phyloP scores from a whole-genome alignment of 2,329 filamentous ascomycete species.

The Ceratocystis destructans region DNA sequence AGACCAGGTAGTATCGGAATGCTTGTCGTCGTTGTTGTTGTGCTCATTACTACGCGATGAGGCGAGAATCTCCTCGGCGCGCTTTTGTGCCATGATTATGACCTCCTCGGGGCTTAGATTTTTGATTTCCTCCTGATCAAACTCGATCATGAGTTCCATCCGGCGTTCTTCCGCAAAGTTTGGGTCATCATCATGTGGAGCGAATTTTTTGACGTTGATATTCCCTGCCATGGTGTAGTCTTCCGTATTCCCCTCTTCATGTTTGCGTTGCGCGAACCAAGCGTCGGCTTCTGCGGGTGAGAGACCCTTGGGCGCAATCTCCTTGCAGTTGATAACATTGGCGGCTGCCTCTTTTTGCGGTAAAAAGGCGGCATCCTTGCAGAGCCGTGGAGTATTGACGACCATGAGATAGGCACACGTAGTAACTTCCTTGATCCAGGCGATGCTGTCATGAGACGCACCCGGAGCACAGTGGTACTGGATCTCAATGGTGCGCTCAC shows the following conservation, averaged over 20 bases:
- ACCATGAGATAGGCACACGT: slow-evolving; percentile 92
- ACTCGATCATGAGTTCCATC: slow-evolving; percentile 20
- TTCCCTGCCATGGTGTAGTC: slow-evolving; percentile 6
- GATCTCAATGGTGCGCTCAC: slow-evolving; percentile 70
- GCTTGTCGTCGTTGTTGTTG: slow-evolving; percentile 23
- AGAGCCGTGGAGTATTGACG: slow-evolving; percentile 76
- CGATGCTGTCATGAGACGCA: slow-evolving; percentile 58
- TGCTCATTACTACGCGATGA: slow-evolving; percentile 8
- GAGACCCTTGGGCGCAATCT: slow-evolving; percentile 44
- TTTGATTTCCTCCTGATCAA: slow-evolving; percentile 13
- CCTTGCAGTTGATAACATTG: slow-evolving; percentile 62
- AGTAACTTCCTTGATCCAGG: slow-evolving; percentile 83
- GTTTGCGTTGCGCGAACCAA: slow-evolving; percentile 34
- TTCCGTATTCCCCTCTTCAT: slow-evolving; percentile 6
- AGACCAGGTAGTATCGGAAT: not conserved
- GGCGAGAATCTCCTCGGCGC: slow-evolving; percentile 6
- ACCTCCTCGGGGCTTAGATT: slow-evolving; percentile 13
- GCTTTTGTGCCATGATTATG: slow-evolving; percentile 12
- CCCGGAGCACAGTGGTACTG: slow-evolving; percentile 69
- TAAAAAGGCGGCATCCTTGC: slow-evolving; percentile 72
- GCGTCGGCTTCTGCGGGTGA: slow-evolving; percentile 21
- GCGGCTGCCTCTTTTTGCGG: slow-evolving; percentile 66
- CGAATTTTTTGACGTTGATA: slow-evolving; percentile 9
- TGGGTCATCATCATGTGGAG: not conserved
- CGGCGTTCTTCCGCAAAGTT: slow-evolving; percentile 20